Evolutionary conservation across 208 protist species (phyloP).

Genomic region (Acanthamoeba divionensis): DNA sequence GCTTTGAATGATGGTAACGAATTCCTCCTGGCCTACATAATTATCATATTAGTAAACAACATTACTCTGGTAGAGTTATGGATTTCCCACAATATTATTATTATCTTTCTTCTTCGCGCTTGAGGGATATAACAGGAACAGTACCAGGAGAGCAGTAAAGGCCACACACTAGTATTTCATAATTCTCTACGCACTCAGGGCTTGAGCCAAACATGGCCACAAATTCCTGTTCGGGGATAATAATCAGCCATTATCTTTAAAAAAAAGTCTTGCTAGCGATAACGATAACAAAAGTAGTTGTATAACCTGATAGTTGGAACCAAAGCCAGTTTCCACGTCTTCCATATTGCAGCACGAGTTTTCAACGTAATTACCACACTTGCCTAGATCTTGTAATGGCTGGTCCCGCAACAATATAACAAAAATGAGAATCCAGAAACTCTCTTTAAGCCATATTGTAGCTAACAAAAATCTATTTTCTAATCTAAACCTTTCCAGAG

Average conservation of each 20-base stretch:
- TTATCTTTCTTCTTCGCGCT: neutral
- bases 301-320: neutral
- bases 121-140: neutral
- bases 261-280: neutral
- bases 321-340: neutral
- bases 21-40: neutral
- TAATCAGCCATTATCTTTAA: neutral
- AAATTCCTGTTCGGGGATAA: neutral
- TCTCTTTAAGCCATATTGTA: neutral
- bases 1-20: neutral
- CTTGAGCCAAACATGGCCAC: neutral
- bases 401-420: neutral
- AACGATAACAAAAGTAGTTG: neutral
- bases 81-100: neutral
- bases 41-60: neutral
- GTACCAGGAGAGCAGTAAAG: neutral
- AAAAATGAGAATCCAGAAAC: neutral
- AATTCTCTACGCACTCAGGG: neutral
- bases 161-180: conserved; percentile 5
- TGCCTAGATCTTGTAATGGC: neutral
- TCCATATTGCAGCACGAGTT: conserved; percentile 1
- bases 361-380: neutral
- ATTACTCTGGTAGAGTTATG: neutral
- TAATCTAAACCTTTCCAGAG: neutral
- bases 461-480: neutral